A percentile compares a stretch with the other conserved stretches of the same genome.
These are phyloP conservation scores for Bryum argenteum DNA, from an alignment of 225 moss, liverwort and hornwort species.

Conservation along the genomic window DNA sequence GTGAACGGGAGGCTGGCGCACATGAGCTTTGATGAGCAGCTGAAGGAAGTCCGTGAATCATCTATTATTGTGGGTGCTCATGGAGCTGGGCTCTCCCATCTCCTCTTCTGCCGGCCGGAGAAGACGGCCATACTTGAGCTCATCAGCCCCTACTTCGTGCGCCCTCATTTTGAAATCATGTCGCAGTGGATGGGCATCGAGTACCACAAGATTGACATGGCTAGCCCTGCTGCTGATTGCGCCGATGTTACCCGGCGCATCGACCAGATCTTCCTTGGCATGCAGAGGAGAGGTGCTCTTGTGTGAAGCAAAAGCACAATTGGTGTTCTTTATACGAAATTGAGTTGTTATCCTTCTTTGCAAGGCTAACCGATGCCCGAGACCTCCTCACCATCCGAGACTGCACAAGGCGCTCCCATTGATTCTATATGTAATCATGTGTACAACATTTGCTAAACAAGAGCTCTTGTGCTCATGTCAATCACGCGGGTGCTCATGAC, in stretches of 20 bases:
- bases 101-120: constrained; percentile 72
- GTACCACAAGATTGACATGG: constrained; percentile 77
- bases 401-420: background rate
- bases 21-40: constrained; percentile 73
- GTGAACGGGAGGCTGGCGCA: constrained; percentile 87
- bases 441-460: background rate
- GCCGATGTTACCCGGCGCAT: constrained; percentile 55
- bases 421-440: background rate
- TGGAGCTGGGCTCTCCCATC: constrained; percentile 90
- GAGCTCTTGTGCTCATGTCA: no score
- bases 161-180: constrained; percentile 85
- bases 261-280: constrained; percentile 56
- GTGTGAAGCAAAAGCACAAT: background rate
- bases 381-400: background rate
- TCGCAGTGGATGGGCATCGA: constrained; percentile 90
- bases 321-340: background rate
- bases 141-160: constrained; percentile 67
- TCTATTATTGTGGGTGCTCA: constrained; percentile 90
- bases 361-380: background rate
- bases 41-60: constrained; percentile 66
- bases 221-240: constrained; percentile 58
- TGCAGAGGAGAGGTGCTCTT: constrained; percentile 27
- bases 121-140: constrained; percentile 73
- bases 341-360: background rate
- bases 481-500: no score